Conservation (phyloP, 768 basidiomycete genomes). For the Boletellus emodensis region DNA sequence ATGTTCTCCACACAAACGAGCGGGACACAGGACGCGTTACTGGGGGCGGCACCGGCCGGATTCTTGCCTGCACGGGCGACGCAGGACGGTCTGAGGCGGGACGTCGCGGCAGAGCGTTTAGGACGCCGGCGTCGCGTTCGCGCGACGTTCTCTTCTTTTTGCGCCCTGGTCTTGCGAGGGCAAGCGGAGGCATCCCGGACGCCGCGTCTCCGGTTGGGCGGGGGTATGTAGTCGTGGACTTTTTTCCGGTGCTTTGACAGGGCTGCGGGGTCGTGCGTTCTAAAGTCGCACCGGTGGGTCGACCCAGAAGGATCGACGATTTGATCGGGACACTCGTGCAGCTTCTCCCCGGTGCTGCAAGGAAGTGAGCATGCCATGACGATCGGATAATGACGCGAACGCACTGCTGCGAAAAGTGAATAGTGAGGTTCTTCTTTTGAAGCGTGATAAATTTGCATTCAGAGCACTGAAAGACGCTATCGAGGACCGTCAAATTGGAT, state of each 20-base stretch:
- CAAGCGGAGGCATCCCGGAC: neutral
- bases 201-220: neutral
- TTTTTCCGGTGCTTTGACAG: slow-evolving; percentile 25
- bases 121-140: neutral
- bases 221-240: slow-evolving; percentile 20
- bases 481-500: neutral
- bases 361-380: neutral
- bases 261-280: slow-evolving; percentile 24
- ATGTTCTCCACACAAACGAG: neutral
- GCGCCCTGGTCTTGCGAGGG: neutral
- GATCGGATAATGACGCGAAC: neutral
- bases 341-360: slow-evolving; percentile 23
- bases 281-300: slow-evolving; percentile 13
- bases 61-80: neutral
- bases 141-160: neutral
- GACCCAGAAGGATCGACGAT: neutral
- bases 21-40: neutral
- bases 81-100: neutral
- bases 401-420: slow-evolving; percentile 23
- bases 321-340: slow-evolving; percentile 10
- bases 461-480: slow-evolving; percentile 19
- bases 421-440: slow-evolving; percentile 17
- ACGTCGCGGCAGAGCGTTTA: neutral
- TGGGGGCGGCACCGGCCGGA: neutral
- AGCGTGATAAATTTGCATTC: slow-evolving; percentile 17